These are phyloP conservation scores for Acacia concinna DNA, from an alignment of 331 rosid species.

Conservation along the genomic window DNA sequence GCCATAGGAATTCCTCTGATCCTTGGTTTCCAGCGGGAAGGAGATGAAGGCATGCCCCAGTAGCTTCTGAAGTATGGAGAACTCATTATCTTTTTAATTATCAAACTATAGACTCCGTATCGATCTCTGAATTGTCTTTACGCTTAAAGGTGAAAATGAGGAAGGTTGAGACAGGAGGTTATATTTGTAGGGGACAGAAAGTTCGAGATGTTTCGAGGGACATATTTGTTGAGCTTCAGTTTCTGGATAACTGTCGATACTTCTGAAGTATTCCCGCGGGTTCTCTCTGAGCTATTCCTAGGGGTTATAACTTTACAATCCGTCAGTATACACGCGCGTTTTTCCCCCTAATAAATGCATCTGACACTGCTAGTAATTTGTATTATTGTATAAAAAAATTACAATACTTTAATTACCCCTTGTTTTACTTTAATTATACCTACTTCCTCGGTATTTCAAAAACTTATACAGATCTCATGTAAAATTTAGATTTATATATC, in stretches of 20 bases:
- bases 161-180: neutral
- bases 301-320: neutral
- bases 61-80: constrained; percentile 28
- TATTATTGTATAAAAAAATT: no score
- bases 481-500: no score
- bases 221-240: neutral
- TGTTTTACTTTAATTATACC: no score
- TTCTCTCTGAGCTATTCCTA: neutral
- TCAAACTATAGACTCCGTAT: neutral
- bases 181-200: constrained; percentile 26
- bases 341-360: neutral
- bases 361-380: no score
- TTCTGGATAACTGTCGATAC: constrained; percentile 36
- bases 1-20: neutral
- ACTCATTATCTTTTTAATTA: constrained; percentile 29
- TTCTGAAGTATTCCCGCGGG: constrained; percentile 4
- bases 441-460: no score
- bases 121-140: neutral
- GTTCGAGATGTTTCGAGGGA: constrained; percentile 47
- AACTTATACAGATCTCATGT: no score
- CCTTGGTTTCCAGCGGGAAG: neutral
- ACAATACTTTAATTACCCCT: no score
- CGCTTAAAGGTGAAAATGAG: neutral
- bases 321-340: neutral
- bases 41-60: constrained; percentile 6